Percentiles rank a stretch among this genome's conserved stretches.
These are phyloP conservation scores for Suillus discolor DNA, from an alignment of 768 basidiomycete genomes.

Conservation along the genomic window DNA sequence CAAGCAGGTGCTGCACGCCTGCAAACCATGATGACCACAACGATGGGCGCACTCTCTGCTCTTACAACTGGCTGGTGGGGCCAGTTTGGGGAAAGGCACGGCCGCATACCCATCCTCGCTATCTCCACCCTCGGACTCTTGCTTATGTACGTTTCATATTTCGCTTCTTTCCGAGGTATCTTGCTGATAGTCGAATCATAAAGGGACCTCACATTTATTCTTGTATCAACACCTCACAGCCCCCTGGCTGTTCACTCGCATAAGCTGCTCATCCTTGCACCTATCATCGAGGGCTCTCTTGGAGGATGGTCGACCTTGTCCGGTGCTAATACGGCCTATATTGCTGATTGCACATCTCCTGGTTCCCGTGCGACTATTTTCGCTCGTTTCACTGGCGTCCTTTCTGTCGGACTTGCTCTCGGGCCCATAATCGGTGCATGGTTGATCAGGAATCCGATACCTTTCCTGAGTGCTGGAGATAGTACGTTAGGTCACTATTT, in stretches of 20 bases:
- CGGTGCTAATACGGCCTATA: conserved; percentile 67
- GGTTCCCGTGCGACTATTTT: conserved; percentile 77
- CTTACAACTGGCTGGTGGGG: conserved; percentile 90
- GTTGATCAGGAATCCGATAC: conserved; percentile 48
- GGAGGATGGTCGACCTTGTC: conserved; percentile 75
- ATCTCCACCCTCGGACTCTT: conserved; percentile 69
- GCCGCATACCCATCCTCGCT: conserved; percentile 75
- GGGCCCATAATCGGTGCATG: conserved; percentile 73
- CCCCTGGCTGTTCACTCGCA: conserved; percentile 67
- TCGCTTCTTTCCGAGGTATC: conserved; percentile 29
- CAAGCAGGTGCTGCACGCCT: conserved; percentile 70
- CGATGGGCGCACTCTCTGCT: conserved; percentile 78
- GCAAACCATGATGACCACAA: conserved; percentile 77
- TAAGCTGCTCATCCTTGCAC: conserved; percentile 73
- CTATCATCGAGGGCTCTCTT: conserved; percentile 76
- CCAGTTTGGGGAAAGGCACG: conserved; percentile 71
- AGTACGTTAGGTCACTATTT: conserved; percentile 17
- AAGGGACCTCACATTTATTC: conserved; percentile 78
- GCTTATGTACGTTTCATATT: conserved; percentile 57
- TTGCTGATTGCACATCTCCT: conserved; percentile 79
- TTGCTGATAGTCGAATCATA: conserved; percentile 12
- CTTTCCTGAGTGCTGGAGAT: conserved; percentile 30
- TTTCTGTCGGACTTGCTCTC: conserved; percentile 74
- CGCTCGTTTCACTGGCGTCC: conserved; percentile 70
- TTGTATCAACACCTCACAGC: conserved; percentile 71